Percentiles rank a stretch among this genome's conserved stretches.
These are phyloP conservation scores for Tolypocladium album DNA, from an alignment of 2,329 filamentous ascomycete species.

Conservation along the genomic window DNA sequence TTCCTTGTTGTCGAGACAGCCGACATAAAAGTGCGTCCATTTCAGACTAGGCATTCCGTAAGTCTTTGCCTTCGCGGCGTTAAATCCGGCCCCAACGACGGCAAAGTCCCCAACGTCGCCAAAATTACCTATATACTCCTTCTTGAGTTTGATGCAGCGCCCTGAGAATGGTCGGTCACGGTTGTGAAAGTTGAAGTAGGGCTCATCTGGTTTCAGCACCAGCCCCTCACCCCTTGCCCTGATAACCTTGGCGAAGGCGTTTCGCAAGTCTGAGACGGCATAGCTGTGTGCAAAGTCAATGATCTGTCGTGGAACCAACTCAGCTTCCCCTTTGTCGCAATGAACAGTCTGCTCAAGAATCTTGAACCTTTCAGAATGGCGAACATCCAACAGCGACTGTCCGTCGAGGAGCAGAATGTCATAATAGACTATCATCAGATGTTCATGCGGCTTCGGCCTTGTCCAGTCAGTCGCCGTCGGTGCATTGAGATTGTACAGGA, in stretches of 20 bases:
- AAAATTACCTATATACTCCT: slow-evolving; percentile 67
- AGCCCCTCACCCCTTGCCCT: slow-evolving; percentile 62
- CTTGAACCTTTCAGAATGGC: slow-evolving; percentile 49
- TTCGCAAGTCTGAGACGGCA: slow-evolving; percentile 44
- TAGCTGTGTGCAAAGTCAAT: slow-evolving; percentile 51
- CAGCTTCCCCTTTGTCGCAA: slow-evolving; percentile 48
- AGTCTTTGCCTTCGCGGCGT: slow-evolving; percentile 48
- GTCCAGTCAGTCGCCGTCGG: slow-evolving; percentile 8
- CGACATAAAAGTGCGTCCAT: slow-evolving; percentile 76
- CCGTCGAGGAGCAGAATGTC: slow-evolving; percentile 45
- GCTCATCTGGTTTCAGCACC: slow-evolving; percentile 68
- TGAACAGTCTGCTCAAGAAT: slow-evolving; percentile 45
- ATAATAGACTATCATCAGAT: slow-evolving; percentile 53
- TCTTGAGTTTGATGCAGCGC: slow-evolving; percentile 74
- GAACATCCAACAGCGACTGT: slow-evolving; percentile 35
- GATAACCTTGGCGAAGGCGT: slow-evolving; percentile 58
- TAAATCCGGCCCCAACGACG: slow-evolving; percentile 64
- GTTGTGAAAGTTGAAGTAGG: slow-evolving; percentile 55
- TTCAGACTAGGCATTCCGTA: slow-evolving; percentile 43
- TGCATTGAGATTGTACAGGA: neutral
- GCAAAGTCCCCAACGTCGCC: slow-evolving; percentile 80
- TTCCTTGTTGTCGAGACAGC: slow-evolving; percentile 60
- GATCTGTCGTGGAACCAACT: slow-evolving; percentile 54
- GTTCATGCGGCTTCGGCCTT: slow-evolving; percentile 39
- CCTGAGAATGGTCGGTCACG: slow-evolving; percentile 25